Base-by-base conservation (phyloP, 2,329 filamentous ascomycete genomes). In the Gremmenia infestans region DNA sequence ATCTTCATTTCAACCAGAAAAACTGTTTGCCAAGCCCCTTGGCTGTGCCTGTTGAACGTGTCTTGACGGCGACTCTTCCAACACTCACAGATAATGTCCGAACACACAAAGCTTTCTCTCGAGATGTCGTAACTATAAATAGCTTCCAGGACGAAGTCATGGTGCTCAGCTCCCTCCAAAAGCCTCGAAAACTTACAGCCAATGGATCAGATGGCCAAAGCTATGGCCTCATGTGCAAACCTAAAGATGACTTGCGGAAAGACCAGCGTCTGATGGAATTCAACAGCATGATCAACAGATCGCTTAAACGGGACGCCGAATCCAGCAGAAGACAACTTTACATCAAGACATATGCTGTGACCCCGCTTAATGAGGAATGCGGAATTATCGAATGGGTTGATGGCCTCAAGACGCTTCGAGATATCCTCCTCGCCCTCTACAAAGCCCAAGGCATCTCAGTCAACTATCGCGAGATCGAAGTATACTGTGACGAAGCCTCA, bases 261-360 rank as follows among this genome's bases (percentile, higher is more conserved):
- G 95, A 99, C 67, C 93, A 97, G 71, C 90, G 94, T 51, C 84
- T 99, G 19, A 99, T 99, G 92, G 95, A 99, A 70, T 99, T 99
- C 78, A 99, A 97, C 70, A 86, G 88, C 47, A 94, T 97, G 83
- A 97, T 99, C 76, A 99, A 99, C 70, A 83, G 94, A 57, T 91
- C 93, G 2, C 75, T 99, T 55, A 96, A 97, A 69, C 86, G 89
- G 59, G 92, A 97, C 67, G 86, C 92, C 2, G 92, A 97, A 69
- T 89, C 91, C 15, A 95, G 89, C 72, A 88, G 90, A 70, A 84
- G 94, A 15, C 89, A 94, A 62, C 80, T 99, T 54, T 96, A 96
- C 71, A 96, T 99, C 72, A 91, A 92, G 68, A 99, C 94, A 0
- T 99, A 99, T 66, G 91, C 91, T 6, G 95, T 99, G 12, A 96